These are phyloP conservation scores for Warburgia ugandensis DNA, from an alignment of 164 flowering plant species.

Conservation along the genomic window DNA sequence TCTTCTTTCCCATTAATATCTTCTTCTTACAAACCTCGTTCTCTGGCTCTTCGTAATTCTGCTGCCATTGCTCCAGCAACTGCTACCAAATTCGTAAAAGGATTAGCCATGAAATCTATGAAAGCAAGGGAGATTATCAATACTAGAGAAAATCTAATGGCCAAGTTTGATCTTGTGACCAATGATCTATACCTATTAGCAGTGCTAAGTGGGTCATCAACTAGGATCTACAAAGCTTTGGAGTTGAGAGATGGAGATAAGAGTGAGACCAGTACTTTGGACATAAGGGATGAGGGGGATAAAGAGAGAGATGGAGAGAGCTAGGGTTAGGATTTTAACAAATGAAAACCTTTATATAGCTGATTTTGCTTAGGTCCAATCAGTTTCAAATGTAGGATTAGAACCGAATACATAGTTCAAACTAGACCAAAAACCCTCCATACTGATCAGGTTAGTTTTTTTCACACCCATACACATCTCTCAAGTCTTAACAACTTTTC, in stretches of 20 bases:
- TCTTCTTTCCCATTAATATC: constrained; percentile 10
- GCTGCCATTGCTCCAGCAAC: constrained; percentile 22
- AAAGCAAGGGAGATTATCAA: constrained; percentile 96
- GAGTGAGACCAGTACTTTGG: no score
- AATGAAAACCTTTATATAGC: no score
- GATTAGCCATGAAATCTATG: constrained; percentile 44
- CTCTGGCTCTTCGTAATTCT: constrained; percentile 32
- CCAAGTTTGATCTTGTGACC: constrained; percentile 85
- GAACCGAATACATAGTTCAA: no score
- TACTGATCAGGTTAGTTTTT: no score
- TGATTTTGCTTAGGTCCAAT: no score
- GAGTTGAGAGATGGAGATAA: constrained; percentile 93
- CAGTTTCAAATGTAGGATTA: no score
- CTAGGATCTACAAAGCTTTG: constrained; percentile 96
- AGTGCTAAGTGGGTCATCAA: constrained; percentile 92
- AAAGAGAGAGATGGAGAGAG: no score
- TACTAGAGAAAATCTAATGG: constrained; percentile 93
- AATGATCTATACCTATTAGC: constrained; percentile 78
- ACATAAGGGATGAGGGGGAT: no score
- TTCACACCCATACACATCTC: no score
- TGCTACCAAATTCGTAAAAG: constrained; percentile 12
- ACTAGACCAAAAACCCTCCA: no score
- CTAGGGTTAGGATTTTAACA: no score
- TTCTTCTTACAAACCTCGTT: constrained; percentile 11
- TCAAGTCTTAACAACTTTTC: no score